Percentiles rank a stretch among this genome's conserved stretches.
These are phyloP conservation scores for Apiospora kogelbergensis DNA, from an alignment of 2,329 filamentous ascomycete genomes.

Conservation along the genomic window DNA sequence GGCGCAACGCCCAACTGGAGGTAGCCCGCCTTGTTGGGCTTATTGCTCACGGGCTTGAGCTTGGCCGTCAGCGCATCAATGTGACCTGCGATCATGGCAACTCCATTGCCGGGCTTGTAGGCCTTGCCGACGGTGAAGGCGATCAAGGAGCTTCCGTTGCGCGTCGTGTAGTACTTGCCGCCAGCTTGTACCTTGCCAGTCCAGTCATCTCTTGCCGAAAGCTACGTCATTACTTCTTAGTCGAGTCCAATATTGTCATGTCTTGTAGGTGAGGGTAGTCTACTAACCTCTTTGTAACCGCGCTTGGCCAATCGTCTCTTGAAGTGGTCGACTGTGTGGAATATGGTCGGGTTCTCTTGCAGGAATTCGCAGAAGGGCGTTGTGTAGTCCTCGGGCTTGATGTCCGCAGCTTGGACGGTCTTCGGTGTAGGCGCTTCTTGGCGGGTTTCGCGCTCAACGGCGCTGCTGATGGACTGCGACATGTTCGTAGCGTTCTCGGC, in stretches of 20 bases:
- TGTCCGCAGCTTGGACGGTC: slow-evolving; percentile 21
- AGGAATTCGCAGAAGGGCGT: slow-evolving; percentile 87
- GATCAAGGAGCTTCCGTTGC: slow-evolving; percentile 83
- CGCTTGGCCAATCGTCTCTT: slow-evolving; percentile 67
- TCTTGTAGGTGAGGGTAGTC: not conserved
- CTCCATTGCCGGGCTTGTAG: slow-evolving; percentile 82
- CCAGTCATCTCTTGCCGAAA: slow-evolving; percentile 83
- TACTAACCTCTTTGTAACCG: slow-evolving; percentile 69
- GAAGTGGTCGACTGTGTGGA: slow-evolving; percentile 83
- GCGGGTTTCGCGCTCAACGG: slow-evolving; percentile 27
- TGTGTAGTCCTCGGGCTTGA: slow-evolving; percentile 66
- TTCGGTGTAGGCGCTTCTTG: slow-evolving; percentile 22
- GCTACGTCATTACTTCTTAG: slow-evolving; percentile 38
- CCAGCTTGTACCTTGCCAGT: slow-evolving; percentile 67
- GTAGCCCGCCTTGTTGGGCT: slow-evolving; percentile 83
- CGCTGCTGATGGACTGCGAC: slow-evolving; percentile 28
- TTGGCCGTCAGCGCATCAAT: slow-evolving; percentile 89
- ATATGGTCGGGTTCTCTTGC: slow-evolving; percentile 87
- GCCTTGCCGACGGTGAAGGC: slow-evolving; percentile 80
- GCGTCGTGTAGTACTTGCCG: slow-evolving; percentile 85
- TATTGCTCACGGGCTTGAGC: slow-evolving; percentile 85
- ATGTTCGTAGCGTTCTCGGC: slow-evolving; percentile 28
- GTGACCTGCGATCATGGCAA: slow-evolving; percentile 87
- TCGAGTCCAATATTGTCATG: not conserved
- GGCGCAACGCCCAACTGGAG: slow-evolving; percentile 88